Evolutionary conservation across 2,329 filamentous ascomycete species (phyloP).

Genomic region (Periconia digitata): DNA sequence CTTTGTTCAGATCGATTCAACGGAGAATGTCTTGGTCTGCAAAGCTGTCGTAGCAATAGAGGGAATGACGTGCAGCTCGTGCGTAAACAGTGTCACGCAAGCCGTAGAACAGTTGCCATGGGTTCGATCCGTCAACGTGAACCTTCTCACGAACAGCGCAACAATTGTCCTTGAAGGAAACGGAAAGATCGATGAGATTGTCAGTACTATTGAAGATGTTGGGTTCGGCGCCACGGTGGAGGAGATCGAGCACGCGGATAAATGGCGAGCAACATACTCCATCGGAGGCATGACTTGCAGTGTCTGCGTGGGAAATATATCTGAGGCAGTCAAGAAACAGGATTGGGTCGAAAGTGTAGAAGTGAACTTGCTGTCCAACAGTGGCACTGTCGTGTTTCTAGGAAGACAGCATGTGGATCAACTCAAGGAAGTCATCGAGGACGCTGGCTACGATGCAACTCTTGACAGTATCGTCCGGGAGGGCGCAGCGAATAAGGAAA

Average conservation of each 20-base stretch:
- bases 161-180: conserved; percentile 53
- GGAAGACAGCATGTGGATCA: conserved; percentile 49
- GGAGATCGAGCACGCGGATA: conserved; percentile 29
- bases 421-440: conserved; percentile 55
- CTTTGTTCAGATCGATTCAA: conserved; percentile 21
- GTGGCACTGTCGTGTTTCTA: conserved; percentile 51
- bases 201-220: conserved; percentile 54
- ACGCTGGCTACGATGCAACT: conserved; percentile 45
- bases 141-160: conserved; percentile 55
- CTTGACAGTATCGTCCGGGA: conserved; percentile 35
- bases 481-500: conserved; percentile 14
- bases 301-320: conserved; percentile 55
- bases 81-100: conserved; percentile 54
- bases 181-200: conserved; percentile 46
- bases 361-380: conserved; percentile 56
- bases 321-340: conserved; percentile 48
- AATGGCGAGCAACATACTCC: conserved; percentile 49
- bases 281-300: conserved; percentile 62
- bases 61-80: conserved; percentile 64
- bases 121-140: conserved; percentile 52
- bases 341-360: conserved; percentile 51
- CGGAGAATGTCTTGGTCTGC: conserved; percentile 10
- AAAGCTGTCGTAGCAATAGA: conserved; percentile 53
- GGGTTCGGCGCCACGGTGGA: conserved; percentile 47
- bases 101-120: conserved; percentile 52